Evolutionary conservation across 192 early-diverging fungal species (phyloP).

Genomic region (Podila minutissima): DNA sequence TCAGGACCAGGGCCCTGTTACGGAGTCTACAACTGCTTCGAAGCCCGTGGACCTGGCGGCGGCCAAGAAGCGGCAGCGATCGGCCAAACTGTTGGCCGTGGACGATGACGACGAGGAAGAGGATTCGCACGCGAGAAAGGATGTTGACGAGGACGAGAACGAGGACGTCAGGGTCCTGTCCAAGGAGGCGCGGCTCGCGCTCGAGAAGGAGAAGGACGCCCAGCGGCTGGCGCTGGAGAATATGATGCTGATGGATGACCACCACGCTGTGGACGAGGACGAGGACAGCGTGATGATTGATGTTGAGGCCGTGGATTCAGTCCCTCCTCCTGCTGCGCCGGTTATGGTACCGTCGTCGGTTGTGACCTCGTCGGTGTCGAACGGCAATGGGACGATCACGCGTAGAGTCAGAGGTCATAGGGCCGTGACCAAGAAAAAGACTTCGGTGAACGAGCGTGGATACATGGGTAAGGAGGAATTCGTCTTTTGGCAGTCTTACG

Average conservation of each 20-base stretch:
- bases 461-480: constrained; percentile 34
- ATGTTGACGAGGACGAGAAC: constrained; percentile 7
- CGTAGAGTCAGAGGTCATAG: constrained; percentile 24
- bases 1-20: constrained; percentile 27
- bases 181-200: constrained; percentile 24
- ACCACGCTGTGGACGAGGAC: constrained; percentile 10
- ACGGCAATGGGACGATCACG: background rate
- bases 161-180: constrained; percentile 12
- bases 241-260: constrained; percentile 37
- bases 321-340: too few relatives aligned
- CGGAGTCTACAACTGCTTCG: background rate
- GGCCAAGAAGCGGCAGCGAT: constrained; percentile 32
- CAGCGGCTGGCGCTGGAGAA: constrained; percentile 38
- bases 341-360: background rate
- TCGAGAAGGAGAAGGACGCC: constrained; percentile 32
- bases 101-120: constrained; percentile 46
- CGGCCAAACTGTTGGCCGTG: constrained; percentile 19
- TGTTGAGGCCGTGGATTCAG: constrained; percentile 18
- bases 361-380: background rate
- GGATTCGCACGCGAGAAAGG: background rate
- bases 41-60: constrained; percentile 16
- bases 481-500: background rate
- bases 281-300: constrained; percentile 43
- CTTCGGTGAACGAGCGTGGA: constrained; percentile 35
- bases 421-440: constrained; percentile 32